Base-by-base conservation (phyloP, 441 rosid species). In the Populus hybrid region DNA sequence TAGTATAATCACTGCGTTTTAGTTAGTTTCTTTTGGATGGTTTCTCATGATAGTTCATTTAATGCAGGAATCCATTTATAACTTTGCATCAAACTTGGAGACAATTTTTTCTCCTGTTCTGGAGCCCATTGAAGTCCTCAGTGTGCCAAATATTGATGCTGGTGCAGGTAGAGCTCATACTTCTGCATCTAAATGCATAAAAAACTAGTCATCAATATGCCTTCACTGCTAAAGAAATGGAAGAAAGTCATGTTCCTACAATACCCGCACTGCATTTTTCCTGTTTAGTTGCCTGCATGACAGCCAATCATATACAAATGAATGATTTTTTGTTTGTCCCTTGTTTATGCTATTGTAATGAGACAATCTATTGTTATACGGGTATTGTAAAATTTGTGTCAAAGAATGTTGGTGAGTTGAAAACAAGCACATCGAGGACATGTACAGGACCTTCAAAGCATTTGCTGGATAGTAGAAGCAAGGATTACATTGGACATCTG, bases 61-160 rank as follows among this genome's bases (percentile, higher is more conserved):
- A 72, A 67, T 82, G 79, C 84, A 90, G 94, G 94, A 91, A 72
- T 68, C 86, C 72, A 42, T 70, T 35, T 79, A 78, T 64, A 36
- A 78, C 35, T 81, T 83, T 74, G 64, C 82, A 78, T 81, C 90
- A 50, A 81, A 81, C 77, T 71, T 82, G 73, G 93, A 86, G 81
- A 88, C 93, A 36, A 91, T 91, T 67, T 89, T 89, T 83, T 91
- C 95, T 74, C 92, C 91, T 73, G 71, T 82, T 80, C 65, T 89
- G 79, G 93, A 89, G 85, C 86, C 86, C 76, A 66, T 80, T 69
- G 88, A 83, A 78, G 71, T 76, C 36, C 82, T 53, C 24, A 69
- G 73, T 79, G 85, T 82, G 72, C 81, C 84, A 72, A 79, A 73
- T 80, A 56, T 85, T 33, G 71, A 78, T 79, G 79, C 69, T 66